Base-by-base conservation (phyloP, 2,329 filamentous ascomycete genomes). In the Xylariaceae sp. region DNA sequence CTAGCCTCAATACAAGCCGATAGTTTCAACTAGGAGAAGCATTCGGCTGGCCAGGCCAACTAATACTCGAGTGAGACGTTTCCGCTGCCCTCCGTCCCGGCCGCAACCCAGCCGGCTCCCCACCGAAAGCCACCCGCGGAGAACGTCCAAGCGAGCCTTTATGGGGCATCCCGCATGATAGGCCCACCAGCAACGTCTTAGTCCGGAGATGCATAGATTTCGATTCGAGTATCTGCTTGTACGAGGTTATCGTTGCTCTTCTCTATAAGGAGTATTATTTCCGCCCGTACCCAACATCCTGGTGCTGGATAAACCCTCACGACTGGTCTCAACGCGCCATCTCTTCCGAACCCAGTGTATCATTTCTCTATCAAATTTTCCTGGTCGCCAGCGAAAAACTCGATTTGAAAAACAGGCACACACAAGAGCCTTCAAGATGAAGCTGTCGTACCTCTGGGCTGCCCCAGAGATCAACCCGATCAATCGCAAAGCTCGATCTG, bases 391-490 rank as follows among this genome's bases (percentile, higher is more conserved):
- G n/a, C n/a, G n/a, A n/a, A n/a, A n/a, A n/a, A n/a, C n/a, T n/a
- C n/a, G n/a, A n/a, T n/a, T n/a, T n/a, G n/a, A n/a, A n/a, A n/a
- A n/a, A n/a, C n/a, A n/a, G n/a, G n/a, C n/a, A n/a, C n/a, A n/a
- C 11, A 26, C 22, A 26, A 11, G 22, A 11, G 6, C 30, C 6
- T n/a, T 28, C 45, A 49, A 42, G 19, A 62, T 67, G 61, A 62
- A 60, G 50, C 32, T 67, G 24, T 59, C 62, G 7, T 58, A 66
- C 49, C 62, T 72, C 8, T 78, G 69, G 64, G 61, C 55, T 51
- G 73, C 78, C 24, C 88, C 89, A 31, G 79, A 85, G 61, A 68
- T 94, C 67, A 94, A 95, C 63, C 87, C 89, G 9, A 77, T 89
- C 67, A 95, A 85, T 68, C 75, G 77, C 44, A 95, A 95, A 63